These are phyloP conservation scores for Canna indica DNA, from an alignment of 176 grass and related monocot genomes.

Conservation along the genomic window DNA sequence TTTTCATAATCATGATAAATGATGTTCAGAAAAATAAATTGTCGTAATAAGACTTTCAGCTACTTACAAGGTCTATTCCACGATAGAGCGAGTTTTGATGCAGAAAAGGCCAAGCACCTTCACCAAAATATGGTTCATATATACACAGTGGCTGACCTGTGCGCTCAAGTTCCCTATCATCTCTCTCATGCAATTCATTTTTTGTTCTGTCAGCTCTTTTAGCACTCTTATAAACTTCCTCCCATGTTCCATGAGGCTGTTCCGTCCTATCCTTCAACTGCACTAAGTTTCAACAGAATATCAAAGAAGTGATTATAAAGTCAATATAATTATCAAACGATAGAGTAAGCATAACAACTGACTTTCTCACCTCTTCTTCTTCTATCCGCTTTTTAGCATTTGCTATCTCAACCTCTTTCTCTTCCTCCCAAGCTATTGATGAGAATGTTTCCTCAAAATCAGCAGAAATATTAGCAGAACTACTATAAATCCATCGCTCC, in stretches of 20 bases:
- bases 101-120: conserved; percentile 89
- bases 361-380: conserved; percentile 71
- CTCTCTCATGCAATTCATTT: conserved; percentile 95
- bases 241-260: conserved; percentile 86
- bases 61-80: conserved; percentile 90
- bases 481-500: conserved; percentile 37
- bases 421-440: conserved; percentile 76
- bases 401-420: conserved; percentile 50
- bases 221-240: conserved; percentile 92
- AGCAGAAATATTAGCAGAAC: conserved; percentile 26
- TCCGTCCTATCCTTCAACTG: conserved; percentile 92
- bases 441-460: conserved; percentile 56
- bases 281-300: conserved; percentile 23
- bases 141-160: conserved; percentile 94
- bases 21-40: not conserved
- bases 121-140: conserved; percentile 97
- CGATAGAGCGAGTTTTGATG: conserved; percentile 78
- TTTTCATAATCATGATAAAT: not conserved
- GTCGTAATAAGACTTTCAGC: not conserved
- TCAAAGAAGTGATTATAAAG: conserved; percentile 11
- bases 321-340: conserved; percentile 3
- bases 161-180: conserved; percentile 87
- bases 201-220: conserved; percentile 84
- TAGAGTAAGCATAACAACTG: not conserved
- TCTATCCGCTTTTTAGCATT: conserved; percentile 52